Percentiles rank a stretch among this genome's conserved stretches.
Conservation (phyloP, 768 basidiomycete species). For the Lactifluus echinatus region DNA sequence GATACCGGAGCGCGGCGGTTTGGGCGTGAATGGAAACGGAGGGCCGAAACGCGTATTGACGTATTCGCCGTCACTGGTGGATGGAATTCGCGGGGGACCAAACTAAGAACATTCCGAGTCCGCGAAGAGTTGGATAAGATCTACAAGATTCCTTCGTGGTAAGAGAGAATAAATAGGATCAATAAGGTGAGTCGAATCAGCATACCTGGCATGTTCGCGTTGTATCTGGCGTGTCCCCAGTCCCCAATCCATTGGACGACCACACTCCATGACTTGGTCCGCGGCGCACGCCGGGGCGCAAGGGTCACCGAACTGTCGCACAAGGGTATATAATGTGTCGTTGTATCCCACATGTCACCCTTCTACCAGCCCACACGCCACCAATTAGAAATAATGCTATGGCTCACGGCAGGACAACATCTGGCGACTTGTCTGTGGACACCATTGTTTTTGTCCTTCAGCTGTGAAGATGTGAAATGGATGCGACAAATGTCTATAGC, state of each 20-base stretch:
- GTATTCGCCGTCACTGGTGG: background rate
- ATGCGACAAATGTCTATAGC: conserved; percentile 25
- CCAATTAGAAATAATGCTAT: background rate
- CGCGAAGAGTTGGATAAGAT: conserved; percentile 25
- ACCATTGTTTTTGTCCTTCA: conserved; percentile 29
- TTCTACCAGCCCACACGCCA: too few species aligned
- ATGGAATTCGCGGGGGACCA: conserved; percentile 19
- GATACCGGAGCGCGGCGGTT: conserved; percentile 26
- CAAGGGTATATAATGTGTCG: too few species aligned
- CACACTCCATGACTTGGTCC: too few species aligned
- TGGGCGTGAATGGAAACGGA: conserved; percentile 31
- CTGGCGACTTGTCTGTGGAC: conserved; percentile 28
- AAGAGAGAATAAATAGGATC: conserved; percentile 25
- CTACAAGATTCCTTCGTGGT: conserved; percentile 31
- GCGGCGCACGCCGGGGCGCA: too few species aligned
- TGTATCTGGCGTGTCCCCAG: background rate
- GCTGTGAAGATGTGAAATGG: conserved; percentile 27
- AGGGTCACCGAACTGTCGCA: too few species aligned
- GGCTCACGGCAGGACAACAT: conserved; percentile 1
- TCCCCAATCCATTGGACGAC: too few species aligned
- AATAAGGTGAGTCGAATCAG: conserved; percentile 25
- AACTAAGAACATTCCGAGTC: conserved; percentile 22
- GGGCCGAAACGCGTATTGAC: conserved; percentile 27
- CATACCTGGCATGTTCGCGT: conserved; percentile 23
- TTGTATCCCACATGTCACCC: too few species aligned